Conservation (phyloP, 1,284 basidiomycete genomes). For the Mrakiaceae sp. region DNA sequence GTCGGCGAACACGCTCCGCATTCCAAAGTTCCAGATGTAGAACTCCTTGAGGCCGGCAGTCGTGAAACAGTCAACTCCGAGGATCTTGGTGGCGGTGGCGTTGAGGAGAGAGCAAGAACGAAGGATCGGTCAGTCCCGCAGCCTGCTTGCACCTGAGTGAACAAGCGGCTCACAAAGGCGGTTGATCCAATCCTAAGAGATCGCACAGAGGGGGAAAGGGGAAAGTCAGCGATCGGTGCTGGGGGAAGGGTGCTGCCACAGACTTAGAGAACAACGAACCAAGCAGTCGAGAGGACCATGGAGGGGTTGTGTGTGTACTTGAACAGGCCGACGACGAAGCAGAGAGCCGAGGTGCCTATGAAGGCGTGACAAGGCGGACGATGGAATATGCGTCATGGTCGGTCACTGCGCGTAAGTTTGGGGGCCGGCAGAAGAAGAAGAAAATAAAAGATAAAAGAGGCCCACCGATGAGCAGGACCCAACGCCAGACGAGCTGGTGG, state of each 20-base stretch:
- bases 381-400: background rate
- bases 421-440: slow-evolving; percentile 22
- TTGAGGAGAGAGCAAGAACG: background rate
- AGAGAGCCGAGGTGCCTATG: slow-evolving; percentile 41
- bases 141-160: background rate
- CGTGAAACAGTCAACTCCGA: slow-evolving; percentile 88
- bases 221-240: background rate
- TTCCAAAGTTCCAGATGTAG: slow-evolving; percentile 86
- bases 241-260: slow-evolving; percentile 29
- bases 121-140: too few relatives aligned
- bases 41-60: slow-evolving; percentile 90
- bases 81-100: slow-evolving; percentile 36
- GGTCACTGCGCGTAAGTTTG: slow-evolving; percentile 25
- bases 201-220: too few relatives aligned
- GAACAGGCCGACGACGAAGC: slow-evolving; percentile 52
- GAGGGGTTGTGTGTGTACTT: slow-evolving; percentile 66
- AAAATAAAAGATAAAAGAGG: slow-evolving; percentile 19
- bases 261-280: slow-evolving; percentile 25
- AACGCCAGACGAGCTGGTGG: slow-evolving; percentile 56
- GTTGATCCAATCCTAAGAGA: slow-evolving; percentile 58
- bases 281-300: slow-evolving; percentile 62
- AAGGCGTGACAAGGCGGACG: slow-evolving; percentile 6
- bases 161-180: slow-evolving; percentile 43
- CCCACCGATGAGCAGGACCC: slow-evolving; percentile 75
- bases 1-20: slow-evolving; percentile 40